Evolutionary conservation across 2,329 filamentous ascomycete genomes (phyloP).

Genomic region (Herpotrichia juniperi): DNA sequence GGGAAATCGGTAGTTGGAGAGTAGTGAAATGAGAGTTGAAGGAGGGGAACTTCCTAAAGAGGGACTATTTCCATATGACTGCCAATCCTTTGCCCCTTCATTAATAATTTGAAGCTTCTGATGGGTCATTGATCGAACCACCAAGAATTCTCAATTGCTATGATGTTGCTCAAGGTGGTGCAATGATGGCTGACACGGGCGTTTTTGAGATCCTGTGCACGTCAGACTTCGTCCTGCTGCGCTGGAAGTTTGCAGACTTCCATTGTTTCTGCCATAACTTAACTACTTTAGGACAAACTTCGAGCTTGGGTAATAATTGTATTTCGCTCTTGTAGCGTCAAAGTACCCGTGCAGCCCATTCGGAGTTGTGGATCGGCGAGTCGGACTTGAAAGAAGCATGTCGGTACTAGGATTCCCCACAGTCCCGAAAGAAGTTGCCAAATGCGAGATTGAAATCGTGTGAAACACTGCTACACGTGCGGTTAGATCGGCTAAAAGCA

Average conservation of each 20-base stretch:
- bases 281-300: background rate
- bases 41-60: constrained; percentile 4
- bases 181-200: background rate
- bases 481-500: constrained; percentile 10
- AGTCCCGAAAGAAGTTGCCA: constrained; percentile 16
- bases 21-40: constrained; percentile 18
- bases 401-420: constrained; percentile 17
- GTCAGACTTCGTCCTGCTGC: background rate
- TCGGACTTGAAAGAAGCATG: constrained; percentile 1
- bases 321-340: background rate
- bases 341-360: background rate
- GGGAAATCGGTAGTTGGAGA: constrained; percentile 24
- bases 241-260: background rate
- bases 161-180: background rate
- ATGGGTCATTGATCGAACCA: constrained; percentile 4
- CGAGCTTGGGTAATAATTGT: background rate
- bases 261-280: background rate
- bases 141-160: background rate
- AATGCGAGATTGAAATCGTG: constrained; percentile 18
- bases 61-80: constrained; percentile 5
- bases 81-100: background rate
- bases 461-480: constrained; percentile 13
- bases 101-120: constrained; percentile 3
- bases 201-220: background rate
- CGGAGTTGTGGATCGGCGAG: constrained; percentile 1